Percentiles rank a stretch among this genome's conserved stretches.
These are phyloP conservation scores for Xylaria scruposa DNA, from an alignment of 495 filamentous ascomycete genomes.

Conservation along the genomic window DNA sequence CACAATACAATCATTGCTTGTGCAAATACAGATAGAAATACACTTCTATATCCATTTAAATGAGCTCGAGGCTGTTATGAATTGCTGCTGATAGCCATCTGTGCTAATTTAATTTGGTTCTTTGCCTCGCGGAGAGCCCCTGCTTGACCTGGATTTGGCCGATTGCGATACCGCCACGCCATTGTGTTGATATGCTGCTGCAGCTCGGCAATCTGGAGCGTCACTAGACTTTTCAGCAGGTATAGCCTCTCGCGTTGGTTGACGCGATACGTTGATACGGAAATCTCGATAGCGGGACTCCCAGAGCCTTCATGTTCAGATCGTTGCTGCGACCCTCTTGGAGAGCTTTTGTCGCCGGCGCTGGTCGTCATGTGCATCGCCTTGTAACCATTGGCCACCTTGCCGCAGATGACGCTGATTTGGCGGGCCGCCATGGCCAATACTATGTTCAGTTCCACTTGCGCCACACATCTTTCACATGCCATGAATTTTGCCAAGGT, in stretches of 20 bases:
- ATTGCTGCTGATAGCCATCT: neutral
- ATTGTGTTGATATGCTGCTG: slow-evolving; percentile 5
- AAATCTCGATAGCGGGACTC: neutral
- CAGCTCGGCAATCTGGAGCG: neutral
- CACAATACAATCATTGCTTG: neutral
- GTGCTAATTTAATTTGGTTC: slow-evolving; percentile 1
- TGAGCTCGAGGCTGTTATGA: neutral
- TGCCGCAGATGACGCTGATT: slow-evolving; percentile 1
- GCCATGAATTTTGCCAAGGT: neutral
- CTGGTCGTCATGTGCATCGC: neutral
- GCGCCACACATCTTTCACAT: slow-evolving; percentile 1
- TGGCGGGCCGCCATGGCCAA: neutral
- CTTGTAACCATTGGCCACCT: neutral
- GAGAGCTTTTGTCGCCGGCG: neutral
- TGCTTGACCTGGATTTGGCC: slow-evolving; percentile 1
- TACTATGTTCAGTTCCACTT: neutral
- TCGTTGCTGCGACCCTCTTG: neutral
- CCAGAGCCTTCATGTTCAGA: neutral
- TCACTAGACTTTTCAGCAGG: neutral
- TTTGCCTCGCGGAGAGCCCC: slow-evolving; percentile 7
- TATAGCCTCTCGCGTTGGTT: neutral
- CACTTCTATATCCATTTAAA: neutral
- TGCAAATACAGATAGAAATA: neutral
- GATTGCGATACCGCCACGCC: slow-evolving; percentile 1
- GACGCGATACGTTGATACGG: slow-evolving; percentile 2